A percentile compares a stretch with the other conserved stretches of the same genome.
Conservation (phyloP, 1,284 basidiomycete genomes). For the Irpex lacteus region DNA sequence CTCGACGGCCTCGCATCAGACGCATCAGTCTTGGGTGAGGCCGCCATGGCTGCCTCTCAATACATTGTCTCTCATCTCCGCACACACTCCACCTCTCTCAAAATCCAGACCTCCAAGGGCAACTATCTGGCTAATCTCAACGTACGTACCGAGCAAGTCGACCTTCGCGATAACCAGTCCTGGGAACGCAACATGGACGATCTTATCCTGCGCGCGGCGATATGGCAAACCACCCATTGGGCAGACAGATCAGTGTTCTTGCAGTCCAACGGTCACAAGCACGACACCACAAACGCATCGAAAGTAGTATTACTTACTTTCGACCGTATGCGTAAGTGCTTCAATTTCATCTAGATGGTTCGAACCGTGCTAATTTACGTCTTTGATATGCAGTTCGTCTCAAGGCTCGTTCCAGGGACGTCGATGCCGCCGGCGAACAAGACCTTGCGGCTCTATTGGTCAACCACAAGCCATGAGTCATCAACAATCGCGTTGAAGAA, state of each 20-base stretch:
- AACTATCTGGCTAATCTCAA: slow-evolving; percentile 88
- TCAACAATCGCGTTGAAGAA: neutral
- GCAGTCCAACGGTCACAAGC: slow-evolving; percentile 33
- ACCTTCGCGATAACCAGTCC: slow-evolving; percentile 53
- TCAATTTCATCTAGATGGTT: slow-evolving; percentile 4
- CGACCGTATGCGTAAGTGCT: slow-evolving; percentile 82
- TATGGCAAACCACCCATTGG: slow-evolving; percentile 94
- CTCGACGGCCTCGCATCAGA: slow-evolving; percentile 86
- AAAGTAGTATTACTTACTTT: slow-evolving; percentile 90
- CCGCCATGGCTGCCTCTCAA: slow-evolving; percentile 68
- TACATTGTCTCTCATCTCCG: slow-evolving; percentile 81
- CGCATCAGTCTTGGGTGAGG: slow-evolving; percentile 60
- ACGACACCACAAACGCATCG: slow-evolving; percentile 47
- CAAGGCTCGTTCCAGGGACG: slow-evolving; percentile 79
- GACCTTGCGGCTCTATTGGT: slow-evolving; percentile 68
- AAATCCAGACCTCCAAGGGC: slow-evolving; percentile 92
- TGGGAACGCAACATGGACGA: slow-evolving; percentile 90
- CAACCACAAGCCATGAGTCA: slow-evolving; percentile 24
- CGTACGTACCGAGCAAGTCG: slow-evolving; percentile 84
- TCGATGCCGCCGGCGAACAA: slow-evolving; percentile 74
- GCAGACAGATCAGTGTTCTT: slow-evolving; percentile 78
- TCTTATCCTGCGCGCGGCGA: slow-evolving; percentile 86
- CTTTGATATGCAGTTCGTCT: slow-evolving; percentile 55
- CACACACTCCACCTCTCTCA: slow-evolving; percentile 74
- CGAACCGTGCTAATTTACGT: neutral